Evolutionary conservation across 73 alveolate genomes (phyloP).

Genomic region (Uronychia setigera): DNA sequence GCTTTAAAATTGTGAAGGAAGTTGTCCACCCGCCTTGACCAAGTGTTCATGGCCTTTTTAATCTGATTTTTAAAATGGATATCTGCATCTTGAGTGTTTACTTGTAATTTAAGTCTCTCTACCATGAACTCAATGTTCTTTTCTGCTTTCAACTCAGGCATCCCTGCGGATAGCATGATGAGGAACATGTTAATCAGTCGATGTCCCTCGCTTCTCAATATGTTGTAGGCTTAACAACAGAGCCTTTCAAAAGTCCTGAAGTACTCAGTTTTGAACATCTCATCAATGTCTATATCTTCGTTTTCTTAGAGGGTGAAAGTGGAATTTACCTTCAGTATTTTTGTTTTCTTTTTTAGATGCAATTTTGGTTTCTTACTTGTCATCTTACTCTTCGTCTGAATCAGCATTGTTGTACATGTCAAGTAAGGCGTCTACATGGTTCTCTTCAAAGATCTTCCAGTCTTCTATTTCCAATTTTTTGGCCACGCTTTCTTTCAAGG

Average conservation of each 20-base stretch:
- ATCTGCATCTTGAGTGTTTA: slow-evolving; percentile 76
- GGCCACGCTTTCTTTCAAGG: slow-evolving; percentile 7
- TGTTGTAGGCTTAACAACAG: slow-evolving; percentile 73
- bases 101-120: slow-evolving; percentile 62
- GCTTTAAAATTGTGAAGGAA: slow-evolving; percentile 72
- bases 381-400: slow-evolving; percentile 1
- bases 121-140: slow-evolving; percentile 76
- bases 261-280: slow-evolving; percentile 8
- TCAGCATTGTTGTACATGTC: not conserved
- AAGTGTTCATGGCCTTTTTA: slow-evolving; percentile 62
- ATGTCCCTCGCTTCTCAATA: slow-evolving; percentile 69
- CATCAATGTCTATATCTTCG: not conserved
- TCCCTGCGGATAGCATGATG: slow-evolving; percentile 79
- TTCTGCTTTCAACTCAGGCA: slow-evolving; percentile 82
- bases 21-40: slow-evolving; percentile 74
- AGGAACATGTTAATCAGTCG: slow-evolving; percentile 62
- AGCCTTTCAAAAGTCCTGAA: slow-evolving; percentile 46
- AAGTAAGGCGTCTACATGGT: not conserved
- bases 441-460: not conserved
- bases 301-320: not conserved
- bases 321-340: not conserved
- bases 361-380: no score
- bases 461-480: not conserved
- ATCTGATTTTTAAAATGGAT: slow-evolving; percentile 74
- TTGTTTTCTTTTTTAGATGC: no score